Percentiles rank a stretch among this genome's conserved stretches.
Evolutionary conservation across 345 rosid genomes (phyloP).

Genomic region (Lagerstroemia speciosa): DNA sequence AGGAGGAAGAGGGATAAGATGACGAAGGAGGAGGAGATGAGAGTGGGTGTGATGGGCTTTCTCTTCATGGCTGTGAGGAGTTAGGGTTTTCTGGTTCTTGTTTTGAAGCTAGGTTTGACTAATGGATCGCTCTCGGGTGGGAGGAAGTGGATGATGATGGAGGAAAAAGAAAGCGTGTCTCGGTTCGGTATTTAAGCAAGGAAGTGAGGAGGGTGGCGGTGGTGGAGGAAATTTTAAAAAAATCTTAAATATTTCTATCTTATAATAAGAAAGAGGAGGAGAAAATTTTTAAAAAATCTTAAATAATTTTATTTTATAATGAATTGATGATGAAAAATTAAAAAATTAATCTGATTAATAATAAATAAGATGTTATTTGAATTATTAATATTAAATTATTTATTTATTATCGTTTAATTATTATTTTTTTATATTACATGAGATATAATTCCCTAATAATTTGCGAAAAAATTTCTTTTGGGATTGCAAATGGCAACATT

Average conservation of each 20-base stretch:
- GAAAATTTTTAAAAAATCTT: too few species aligned
- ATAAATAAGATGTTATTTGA: too few species aligned
- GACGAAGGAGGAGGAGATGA: neutral
- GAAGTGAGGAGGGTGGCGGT: neutral
- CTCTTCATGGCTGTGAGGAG: neutral
- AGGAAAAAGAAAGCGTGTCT: neutral
- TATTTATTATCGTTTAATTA: too few species aligned
- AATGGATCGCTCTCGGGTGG: neutral
- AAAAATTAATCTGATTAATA: too few species aligned
- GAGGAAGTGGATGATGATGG: neutral
- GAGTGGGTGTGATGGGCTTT: neutral
- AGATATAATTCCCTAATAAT: too few species aligned
- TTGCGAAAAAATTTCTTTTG: neutral
- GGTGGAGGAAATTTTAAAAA: too few species aligned
- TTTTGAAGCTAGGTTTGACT: neutral
- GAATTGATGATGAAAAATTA: too few species aligned
- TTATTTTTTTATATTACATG: too few species aligned
- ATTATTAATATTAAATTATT: too few species aligned
- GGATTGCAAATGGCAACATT: neutral
- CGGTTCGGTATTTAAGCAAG: neutral
- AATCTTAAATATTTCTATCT: too few species aligned
- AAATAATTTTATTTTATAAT: too few species aligned
- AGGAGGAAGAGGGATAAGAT: constrained; percentile 7
- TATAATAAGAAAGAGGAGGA: too few species aligned
- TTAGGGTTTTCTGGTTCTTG: neutral